phyloP scores from a whole-genome alignment of 306 rosid genomes.

The Luffa acutangula region DNA sequence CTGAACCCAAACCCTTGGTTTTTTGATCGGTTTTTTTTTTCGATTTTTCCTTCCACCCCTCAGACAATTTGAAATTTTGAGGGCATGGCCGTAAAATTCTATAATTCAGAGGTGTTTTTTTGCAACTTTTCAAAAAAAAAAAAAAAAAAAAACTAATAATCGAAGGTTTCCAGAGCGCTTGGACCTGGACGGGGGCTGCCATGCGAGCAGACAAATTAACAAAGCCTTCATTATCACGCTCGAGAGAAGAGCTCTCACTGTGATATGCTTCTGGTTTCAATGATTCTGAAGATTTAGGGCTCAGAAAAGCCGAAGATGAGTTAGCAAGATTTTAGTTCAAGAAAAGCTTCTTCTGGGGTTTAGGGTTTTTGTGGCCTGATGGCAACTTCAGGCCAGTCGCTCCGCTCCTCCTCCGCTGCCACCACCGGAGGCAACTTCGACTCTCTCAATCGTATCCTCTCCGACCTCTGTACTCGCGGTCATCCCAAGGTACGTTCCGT shows the following conservation, averaged over 20 bases:
- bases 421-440: constrained; percentile 46
- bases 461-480: constrained; percentile 86
- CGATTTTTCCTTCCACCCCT: too few relatives aligned
- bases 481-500: constrained; percentile 45
- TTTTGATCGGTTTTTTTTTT: too few relatives aligned
- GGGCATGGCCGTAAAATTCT: too few relatives aligned
- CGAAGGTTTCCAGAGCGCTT: neutral
- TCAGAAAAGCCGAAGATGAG: neutral
- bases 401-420: constrained; percentile 33
- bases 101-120: too few relatives aligned
- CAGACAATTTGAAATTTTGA: too few relatives aligned
- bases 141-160: neutral
- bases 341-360: constrained; percentile 1
- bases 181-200: neutral
- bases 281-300: constrained; percentile 1
- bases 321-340: neutral
- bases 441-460: constrained; percentile 72
- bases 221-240: neutral
- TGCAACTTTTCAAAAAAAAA: too few relatives aligned
- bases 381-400: constrained; percentile 52
- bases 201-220: neutral
- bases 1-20: too few relatives aligned
- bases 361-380: constrained; percentile 37
- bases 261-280: neutral
- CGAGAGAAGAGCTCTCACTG: neutral